Evolutionary conservation across 2,329 filamentous ascomycete genomes (phyloP).

Genomic region (Plenodomus biglobosus): DNA sequence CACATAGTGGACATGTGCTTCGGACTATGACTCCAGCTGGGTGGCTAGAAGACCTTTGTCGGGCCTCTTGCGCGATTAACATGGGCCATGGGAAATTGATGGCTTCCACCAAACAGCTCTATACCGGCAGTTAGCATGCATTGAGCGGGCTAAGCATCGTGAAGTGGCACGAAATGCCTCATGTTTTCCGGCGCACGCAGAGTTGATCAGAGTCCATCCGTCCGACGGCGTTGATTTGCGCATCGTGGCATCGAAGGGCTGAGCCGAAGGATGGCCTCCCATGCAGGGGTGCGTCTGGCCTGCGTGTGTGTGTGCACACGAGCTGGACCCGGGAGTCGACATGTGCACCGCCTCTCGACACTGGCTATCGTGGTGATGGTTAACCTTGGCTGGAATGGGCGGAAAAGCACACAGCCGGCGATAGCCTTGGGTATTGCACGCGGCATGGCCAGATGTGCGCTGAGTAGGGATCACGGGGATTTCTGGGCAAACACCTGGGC

Average conservation of each 20-base stretch:
- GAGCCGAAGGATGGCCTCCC: constrained; percentile 8
- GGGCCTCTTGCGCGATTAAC: constrained; percentile 5
- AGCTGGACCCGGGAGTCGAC: constrained; percentile 32
- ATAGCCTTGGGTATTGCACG: constrained; percentile 9
- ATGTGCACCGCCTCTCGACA: constrained; percentile 29
- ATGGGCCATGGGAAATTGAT: neutral
- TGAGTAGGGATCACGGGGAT: neutral
- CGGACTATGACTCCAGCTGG: neutral
- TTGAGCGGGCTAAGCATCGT: constrained; percentile 6
- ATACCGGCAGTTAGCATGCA: constrained; percentile 14
- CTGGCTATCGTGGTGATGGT: constrained; percentile 15
- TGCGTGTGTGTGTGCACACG: constrained; percentile 22
- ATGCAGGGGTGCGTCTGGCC: constrained; percentile 20
- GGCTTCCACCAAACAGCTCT: neutral
- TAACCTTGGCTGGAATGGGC: neutral
- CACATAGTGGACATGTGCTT: neutral
- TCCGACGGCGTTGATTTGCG: constrained; percentile 24
- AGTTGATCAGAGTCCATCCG: constrained; percentile 20
- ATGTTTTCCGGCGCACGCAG: constrained; percentile 17
- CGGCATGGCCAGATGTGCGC: neutral
- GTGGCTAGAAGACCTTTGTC: neutral
- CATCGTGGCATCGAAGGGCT: constrained; percentile 9
- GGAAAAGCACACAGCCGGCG: constrained; percentile 8
- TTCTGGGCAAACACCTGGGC: neutral
- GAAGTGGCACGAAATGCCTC: constrained; percentile 23